Conservation (phyloP, 192 early-diverging fungal species). For the Podochytrium sp. region DNA sequence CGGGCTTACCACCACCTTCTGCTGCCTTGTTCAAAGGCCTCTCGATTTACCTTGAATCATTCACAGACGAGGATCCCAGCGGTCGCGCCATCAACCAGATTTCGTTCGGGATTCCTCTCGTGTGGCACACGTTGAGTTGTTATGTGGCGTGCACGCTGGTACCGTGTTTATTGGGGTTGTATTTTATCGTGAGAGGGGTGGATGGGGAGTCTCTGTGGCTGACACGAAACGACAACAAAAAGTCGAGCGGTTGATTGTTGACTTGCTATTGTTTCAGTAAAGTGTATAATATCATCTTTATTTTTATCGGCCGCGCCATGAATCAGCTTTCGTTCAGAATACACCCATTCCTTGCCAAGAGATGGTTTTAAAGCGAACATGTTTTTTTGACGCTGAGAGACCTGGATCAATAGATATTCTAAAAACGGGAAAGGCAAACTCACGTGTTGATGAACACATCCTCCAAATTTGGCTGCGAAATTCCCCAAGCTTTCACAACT, state of each 20-base stretch:
- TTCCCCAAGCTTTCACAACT: constrained; percentile 5
- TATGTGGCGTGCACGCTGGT: background rate
- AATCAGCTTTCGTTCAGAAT: too few species aligned
- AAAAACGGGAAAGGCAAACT: background rate
- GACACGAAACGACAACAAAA: background rate
- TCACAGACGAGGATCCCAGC: background rate
- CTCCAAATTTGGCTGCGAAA: background rate
- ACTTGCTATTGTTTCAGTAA: too few species aligned
- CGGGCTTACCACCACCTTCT: background rate
- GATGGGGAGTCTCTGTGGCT: background rate
- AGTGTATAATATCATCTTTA: too few species aligned
- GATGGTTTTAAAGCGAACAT: too few species aligned
- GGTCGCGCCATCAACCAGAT: background rate
- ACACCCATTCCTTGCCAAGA: too few species aligned
- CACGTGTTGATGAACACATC: background rate
- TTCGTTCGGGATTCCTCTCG: background rate
- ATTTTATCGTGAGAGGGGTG: background rate
- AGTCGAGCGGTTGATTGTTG: too few species aligned
- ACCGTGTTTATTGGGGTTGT: background rate
- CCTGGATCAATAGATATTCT: background rate
- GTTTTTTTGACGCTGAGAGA: background rate
- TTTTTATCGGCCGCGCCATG: too few species aligned
- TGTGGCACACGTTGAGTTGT: background rate
- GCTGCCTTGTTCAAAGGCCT: background rate
- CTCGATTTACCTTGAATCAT: background rate